Base-by-base conservation (phyloP, 148 eudicot genomes). In the Rhododendron kiyosumense region DNA sequence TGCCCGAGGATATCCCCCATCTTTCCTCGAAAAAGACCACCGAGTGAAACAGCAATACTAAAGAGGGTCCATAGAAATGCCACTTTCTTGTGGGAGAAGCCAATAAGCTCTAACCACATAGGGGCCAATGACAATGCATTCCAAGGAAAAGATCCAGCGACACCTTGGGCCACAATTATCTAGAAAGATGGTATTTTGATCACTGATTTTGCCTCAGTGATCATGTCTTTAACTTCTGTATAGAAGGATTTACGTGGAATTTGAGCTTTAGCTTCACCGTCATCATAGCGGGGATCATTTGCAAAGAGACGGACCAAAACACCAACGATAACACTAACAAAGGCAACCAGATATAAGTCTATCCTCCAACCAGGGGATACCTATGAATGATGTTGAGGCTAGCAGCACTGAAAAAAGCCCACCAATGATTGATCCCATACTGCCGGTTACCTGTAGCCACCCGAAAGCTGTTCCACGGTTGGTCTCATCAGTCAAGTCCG, bases 291-390 rank as follows among this genome's bases (percentile, higher is more conserved):
- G 10, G 99, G 99, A 87, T 96, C 99, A 48, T 75, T 87, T 36
- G 98, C 98, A 84, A 91, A 95, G 84, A 96, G 83, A 24, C 90
- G 87, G n/a, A 96, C 97, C 32, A 96, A 36, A 9, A 63, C 12
- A 52, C 20, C 26, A 59, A 96, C 96, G 0, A 96, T 12, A 12
- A 95, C 91, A 88, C 99, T 94, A 0, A 95, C 22, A 20, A 90
- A 43, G 7, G 91, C 99, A 8, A 96, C 96, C 46, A 96, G 83
- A 89, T 94, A 94, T 88, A 96, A 96, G 38, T 95, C 94, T n/a
- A 95, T 81, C 77, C 99, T 90, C 98, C 99, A 96, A 96, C 98
- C 90, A 93, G 97, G 97, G 92, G 41, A 96, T 89, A 24, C 99
- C 97, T 92, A 92, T 86, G 88, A 94, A 84, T 0, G 98, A 74